Base-by-base conservation (phyloP, 768 basidiomycete genomes). In the Cystobasidium tubakii region DNA sequence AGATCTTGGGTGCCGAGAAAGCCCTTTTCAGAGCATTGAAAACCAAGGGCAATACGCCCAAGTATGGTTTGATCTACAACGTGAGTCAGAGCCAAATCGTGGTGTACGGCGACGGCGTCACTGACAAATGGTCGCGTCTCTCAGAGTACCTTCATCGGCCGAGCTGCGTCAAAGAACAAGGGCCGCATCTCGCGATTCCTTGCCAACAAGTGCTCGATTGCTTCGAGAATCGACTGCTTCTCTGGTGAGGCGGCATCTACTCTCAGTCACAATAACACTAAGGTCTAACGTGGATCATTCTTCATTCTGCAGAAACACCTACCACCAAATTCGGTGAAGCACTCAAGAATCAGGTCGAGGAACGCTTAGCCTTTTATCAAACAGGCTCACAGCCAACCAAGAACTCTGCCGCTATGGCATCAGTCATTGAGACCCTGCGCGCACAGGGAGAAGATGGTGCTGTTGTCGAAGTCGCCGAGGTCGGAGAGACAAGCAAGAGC, bases 61-160 rank as follows among this genome's bases (percentile, higher is more conserved):
- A 97, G 91, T 98, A 97, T 79, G 95, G 95, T 79, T 86, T 98
- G n/a, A 85, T 98, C 77, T 98, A 94, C 82, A 93, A 98, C 83
- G 70, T 76, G 43, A 31, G 73, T 70, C 4, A 1, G 9, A 3
- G 29, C 19, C 31, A 12, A 27, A 31, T 72, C 15, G 15, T 43
- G 42, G 31, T n/a, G 3, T n/a, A 12, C 62, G 2, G 12, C 65
- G 46, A 33, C 43, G 6, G 57, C 27, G 39, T 33, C 19, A 23
- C 62, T 23, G 3, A 53, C 57, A 46, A 31, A 50, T 34, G 36
- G 25, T 46, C 13, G 23, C 25, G 15, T 21, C 31, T 39, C 31
- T n/a, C 74, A 74, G 75, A 66, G 46, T 46, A 85, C 92, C 0
- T 97, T 96, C 84, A 97, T 98, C 81, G 93, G 92, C 13, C 90